Evolutionary conservation across 2,329 filamentous ascomycete species (phyloP).

Genomic region (Monosporascus sp.): DNA sequence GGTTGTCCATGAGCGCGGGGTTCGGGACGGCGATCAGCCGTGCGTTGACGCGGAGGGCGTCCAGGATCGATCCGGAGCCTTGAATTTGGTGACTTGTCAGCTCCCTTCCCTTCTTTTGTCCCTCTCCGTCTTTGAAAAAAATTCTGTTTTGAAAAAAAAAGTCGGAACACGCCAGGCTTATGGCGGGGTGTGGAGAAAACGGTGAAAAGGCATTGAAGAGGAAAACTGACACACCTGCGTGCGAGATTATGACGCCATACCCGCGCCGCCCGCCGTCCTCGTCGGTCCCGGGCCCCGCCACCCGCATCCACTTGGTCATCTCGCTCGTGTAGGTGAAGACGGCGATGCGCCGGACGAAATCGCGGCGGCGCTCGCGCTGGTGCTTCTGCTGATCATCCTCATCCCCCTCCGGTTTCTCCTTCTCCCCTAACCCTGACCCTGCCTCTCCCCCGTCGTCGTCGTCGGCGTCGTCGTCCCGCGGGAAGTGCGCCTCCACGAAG

Average conservation of each 20-base stretch:
- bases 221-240: slow-evolving; percentile 62
- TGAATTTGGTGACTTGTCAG: neutral
- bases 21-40: slow-evolving; percentile 91
- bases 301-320: slow-evolving; percentile 53
- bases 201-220: neutral
- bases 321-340: slow-evolving; percentile 65
- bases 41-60: slow-evolving; percentile 66
- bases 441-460: neutral
- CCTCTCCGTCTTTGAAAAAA: too few species aligned
- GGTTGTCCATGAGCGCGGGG: slow-evolving; percentile 73
- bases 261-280: slow-evolving; percentile 25
- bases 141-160: too few species aligned
- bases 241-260: slow-evolving; percentile 75
- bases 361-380: slow-evolving; percentile 12
- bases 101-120: too few species aligned
- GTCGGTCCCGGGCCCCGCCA: slow-evolving; percentile 42
- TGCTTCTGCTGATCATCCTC: slow-evolving; percentile 17
- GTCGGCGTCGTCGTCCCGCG: neutral
- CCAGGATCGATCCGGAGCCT: slow-evolving; percentile 89
- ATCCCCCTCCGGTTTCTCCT: slow-evolving; percentile 10
- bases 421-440: neutral
- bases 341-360: slow-evolving; percentile 43
- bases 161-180: neutral
- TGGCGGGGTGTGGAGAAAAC: too few species aligned
- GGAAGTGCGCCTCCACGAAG: slow-evolving; percentile 39